A percentile compares a stretch with the other conserved stretches of the same genome.
Evolutionary conservation across 441 rosid species (phyloP).

Genomic region (Heliophila coronopifolia): DNA sequence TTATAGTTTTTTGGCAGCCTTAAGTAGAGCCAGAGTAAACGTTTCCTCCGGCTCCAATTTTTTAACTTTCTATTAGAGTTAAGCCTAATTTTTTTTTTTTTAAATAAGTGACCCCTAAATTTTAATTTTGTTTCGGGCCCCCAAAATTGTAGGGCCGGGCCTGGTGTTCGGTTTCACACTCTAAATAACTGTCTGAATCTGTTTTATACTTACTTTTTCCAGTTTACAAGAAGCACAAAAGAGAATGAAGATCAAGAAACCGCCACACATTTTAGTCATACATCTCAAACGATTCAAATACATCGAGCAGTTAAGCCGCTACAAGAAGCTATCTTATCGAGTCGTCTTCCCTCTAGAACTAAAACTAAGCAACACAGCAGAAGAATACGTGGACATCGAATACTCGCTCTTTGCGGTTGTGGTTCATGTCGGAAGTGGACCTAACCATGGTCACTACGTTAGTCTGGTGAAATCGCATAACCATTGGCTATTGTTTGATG

Average conservation of each 20-base stretch:
- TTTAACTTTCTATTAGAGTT: no score
- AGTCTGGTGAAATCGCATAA: conserved; percentile 87
- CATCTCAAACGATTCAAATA: conserved; percentile 86
- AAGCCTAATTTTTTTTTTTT: no score
- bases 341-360: conserved; percentile 85
- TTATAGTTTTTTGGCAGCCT: no score
- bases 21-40: no score
- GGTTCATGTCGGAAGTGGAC: conserved; percentile 92
- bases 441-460: conserved; percentile 89
- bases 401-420: conserved; percentile 90
- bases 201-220: conserved; percentile 19
- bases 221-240: conserved; percentile 95
- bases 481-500: conserved; percentile 88
- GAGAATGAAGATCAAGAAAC: conserved; percentile 94
- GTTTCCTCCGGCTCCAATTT: no score
- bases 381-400: conserved; percentile 60
- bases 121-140: no score
- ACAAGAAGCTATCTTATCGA: conserved; percentile 80
- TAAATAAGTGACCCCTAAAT: no score
- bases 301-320: conserved; percentile 78
- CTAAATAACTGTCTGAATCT: not conserved
- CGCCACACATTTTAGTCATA: conserved; percentile 75
- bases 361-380: conserved; percentile 78
- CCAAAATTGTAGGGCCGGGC: no score
- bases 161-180: not conserved